Evolutionary conservation across 495 filamentous ascomycete species (phyloP).

Genomic region (Penicillium macrosclerotiorum): DNA sequence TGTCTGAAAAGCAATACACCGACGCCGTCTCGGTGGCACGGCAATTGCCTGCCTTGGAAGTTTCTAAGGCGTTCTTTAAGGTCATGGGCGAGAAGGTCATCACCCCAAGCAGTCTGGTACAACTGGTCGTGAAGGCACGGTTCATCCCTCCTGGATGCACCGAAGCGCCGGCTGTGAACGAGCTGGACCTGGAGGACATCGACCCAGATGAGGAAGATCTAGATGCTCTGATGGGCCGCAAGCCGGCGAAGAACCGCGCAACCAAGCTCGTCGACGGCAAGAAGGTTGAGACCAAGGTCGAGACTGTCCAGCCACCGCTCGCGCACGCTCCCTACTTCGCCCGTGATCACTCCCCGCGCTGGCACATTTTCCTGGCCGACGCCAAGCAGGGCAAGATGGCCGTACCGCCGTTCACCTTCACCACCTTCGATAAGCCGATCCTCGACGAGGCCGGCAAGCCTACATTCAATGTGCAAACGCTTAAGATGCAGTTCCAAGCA

Average conservation of each 20-base stretch:
- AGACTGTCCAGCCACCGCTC: constrained; percentile 73
- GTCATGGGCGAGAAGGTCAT: constrained; percentile 90
- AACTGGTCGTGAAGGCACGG: constrained; percentile 92
- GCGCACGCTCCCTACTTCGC: constrained; percentile 87
- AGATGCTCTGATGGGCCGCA: constrained; percentile 80
- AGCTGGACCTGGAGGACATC: constrained; percentile 80
- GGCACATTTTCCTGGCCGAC: constrained; percentile 92
- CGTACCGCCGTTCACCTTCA: constrained; percentile 90
- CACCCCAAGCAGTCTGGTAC: constrained; percentile 89
- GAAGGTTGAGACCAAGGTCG: constrained; percentile 42
- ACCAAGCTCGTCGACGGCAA: constrained; percentile 59
- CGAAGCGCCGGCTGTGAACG: constrained; percentile 68
- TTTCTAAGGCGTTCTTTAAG: constrained; percentile 98
- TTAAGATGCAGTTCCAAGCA: constrained; percentile 97
- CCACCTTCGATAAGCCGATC: constrained; percentile 82
- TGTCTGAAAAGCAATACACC: constrained; percentile 74
- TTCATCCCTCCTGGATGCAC: constrained; percentile 82
- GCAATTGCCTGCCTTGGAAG: constrained; percentile 75
- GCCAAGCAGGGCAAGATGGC: constrained; percentile 91
- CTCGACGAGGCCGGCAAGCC: constrained; percentile 70
- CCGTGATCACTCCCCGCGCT: constrained; percentile 82
- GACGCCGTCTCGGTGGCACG: constrained; percentile 71
- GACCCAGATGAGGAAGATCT: constrained; percentile 93
- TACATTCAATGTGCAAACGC: constrained; percentile 88
- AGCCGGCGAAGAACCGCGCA: constrained; percentile 55